Evolutionary conservation across 345 rosid species (phyloP).

Genomic region (Mallotus nudiflorus): DNA sequence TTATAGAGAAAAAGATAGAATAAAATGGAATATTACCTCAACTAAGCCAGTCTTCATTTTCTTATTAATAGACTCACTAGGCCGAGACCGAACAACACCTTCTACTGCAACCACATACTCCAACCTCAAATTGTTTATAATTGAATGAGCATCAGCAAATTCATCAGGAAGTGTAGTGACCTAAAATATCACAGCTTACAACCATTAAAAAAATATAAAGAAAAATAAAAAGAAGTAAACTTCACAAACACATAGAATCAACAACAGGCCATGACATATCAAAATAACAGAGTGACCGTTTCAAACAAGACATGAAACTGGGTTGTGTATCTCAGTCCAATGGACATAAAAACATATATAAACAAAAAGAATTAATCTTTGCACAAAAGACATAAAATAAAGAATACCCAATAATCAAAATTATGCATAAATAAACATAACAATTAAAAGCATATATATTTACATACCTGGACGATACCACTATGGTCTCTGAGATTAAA

Average conservation of each 20-base stretch:
- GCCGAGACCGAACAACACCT: conserved; percentile 73
- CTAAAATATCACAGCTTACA: conserved; percentile 30
- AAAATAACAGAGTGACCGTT: no score
- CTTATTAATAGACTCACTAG: conserved; percentile 71
- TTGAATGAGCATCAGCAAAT: conserved; percentile 76
- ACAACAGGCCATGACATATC: no score
- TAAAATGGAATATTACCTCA: conserved; percentile 49
- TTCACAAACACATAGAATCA: background rate
- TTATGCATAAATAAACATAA: background rate
- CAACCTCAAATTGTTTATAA: conserved; percentile 68
- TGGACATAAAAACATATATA: background rate
- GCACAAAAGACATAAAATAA: background rate
- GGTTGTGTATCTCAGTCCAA: background rate
- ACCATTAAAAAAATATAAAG: background rate
- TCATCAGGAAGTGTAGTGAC: conserved; percentile 78
- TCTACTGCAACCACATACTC: conserved; percentile 83
- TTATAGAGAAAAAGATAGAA: background rate
- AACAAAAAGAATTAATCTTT: background rate
- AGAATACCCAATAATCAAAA: background rate
- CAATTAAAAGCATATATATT: no score
- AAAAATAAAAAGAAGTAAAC: background rate
- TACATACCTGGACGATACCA: conserved; percentile 79
- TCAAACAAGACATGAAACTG: no score
- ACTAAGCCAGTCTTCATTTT: conserved; percentile 80
- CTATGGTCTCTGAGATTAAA: conserved; percentile 94